Evolutionary conservation across 306 rosid species (phyloP).

Genomic region (Psophocarpus tetragonolobus): DNA sequence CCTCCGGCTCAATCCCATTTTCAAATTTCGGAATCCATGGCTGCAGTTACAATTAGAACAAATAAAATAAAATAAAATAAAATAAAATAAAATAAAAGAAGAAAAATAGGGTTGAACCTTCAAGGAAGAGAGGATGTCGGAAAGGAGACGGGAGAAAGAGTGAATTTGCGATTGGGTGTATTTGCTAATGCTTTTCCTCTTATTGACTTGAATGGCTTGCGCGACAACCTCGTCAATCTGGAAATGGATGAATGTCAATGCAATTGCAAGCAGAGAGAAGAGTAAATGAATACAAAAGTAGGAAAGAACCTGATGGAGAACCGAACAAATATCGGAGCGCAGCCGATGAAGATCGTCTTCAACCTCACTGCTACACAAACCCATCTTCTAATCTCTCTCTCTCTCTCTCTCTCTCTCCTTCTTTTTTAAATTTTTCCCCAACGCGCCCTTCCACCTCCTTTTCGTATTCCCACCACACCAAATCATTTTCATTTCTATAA

Average conservation of each 20-base stretch:
- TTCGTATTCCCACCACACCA: too few relatives aligned
- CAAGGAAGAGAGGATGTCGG: slow-evolving; percentile 64
- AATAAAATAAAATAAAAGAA: background rate
- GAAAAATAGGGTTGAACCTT: slow-evolving; percentile 53
- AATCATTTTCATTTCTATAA: too few relatives aligned
- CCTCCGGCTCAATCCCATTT: slow-evolving; percentile 42
- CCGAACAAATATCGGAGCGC: slow-evolving; percentile 66
- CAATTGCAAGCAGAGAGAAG: background rate
- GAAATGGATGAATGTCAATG: background rate
- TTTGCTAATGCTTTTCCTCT: slow-evolving; percentile 20
- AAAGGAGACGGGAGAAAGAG: slow-evolving; percentile 61
- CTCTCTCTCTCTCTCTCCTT: slow-evolving; percentile 19
- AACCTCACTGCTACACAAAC: background rate
- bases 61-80: background rate
- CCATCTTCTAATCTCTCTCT: background rate
- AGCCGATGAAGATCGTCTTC: slow-evolving; percentile 45
- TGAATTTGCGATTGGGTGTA: slow-evolving; percentile 58
- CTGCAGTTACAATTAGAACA: slow-evolving; percentile 50
- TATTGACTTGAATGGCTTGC: slow-evolving; percentile 52
- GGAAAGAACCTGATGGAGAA: slow-evolving; percentile 62
- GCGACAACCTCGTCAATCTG: slow-evolving; percentile 87
- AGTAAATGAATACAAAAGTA: too few relatives aligned
- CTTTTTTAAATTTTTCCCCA: slow-evolving; percentile 26
- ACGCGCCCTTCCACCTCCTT: slow-evolving; percentile 33
- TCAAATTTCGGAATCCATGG: slow-evolving; percentile 80